Evolutionary conservation across 148 eudicot species (phyloP), one percentile per base, ranked within the genome.

Genomic region (Fallopia convolvulus): DNA sequence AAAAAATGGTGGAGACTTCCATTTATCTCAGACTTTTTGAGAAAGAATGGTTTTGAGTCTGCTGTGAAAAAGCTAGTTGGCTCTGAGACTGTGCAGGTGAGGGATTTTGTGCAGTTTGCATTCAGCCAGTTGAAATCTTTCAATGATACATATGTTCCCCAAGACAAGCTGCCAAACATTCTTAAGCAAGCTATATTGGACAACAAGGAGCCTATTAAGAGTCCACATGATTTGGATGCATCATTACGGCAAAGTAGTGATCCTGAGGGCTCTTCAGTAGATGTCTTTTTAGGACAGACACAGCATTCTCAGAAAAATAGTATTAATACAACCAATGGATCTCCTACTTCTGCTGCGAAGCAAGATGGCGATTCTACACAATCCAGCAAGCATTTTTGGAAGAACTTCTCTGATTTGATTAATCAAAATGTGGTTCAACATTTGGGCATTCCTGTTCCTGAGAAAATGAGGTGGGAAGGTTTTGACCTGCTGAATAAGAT

Each of bases 91-190:
- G 94, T 95, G 60, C 97, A 89, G 81, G 94, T 91, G 50, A 82
- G 97, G 77, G 90, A 95, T 75, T 95, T 95, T 83, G 99, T 95
- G 75, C 91, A 88, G 85, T 90, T 86, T 85, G 97, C 97, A 42
- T 95, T 95, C 72, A 86, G 97, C 47, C 92, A 92, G 79, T 79
- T 95, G 70, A 87, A 89, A 81, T 84, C 90, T 48, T 75, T 95
- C 41, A 95, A 95, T 80, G 89, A 94, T 66, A 70, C 95, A 75
- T 92, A 90, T 61, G 80, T 84, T 78, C 89, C 82, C 68, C 82
- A 85, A 63, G 86, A 88, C 46, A 72, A 80, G 88, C 66, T 85
- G 60, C 75, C 86, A 9, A 75, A 82, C 49, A 60, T 41, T 75
- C 76, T 81, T 63, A 78, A 79, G 33, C 53, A 72, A 74, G 82